These are phyloP conservation scores for Pestalotiopsis sp. DNA, from an alignment of 2,329 filamentous ascomycete species.

Conservation along the genomic window DNA sequence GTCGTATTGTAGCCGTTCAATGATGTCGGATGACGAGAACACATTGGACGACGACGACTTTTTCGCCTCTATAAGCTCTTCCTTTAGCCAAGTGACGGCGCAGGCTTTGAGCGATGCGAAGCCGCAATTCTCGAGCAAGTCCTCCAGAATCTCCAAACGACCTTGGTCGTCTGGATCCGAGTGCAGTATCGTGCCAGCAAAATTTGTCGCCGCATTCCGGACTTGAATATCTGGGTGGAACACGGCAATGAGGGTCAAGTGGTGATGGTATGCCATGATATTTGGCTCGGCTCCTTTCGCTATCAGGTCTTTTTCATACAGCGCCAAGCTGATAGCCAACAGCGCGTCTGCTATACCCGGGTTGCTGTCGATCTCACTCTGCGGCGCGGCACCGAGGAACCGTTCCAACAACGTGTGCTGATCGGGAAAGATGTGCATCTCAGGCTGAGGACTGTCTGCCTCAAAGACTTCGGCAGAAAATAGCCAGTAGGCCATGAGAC, in stretches of 20 bases:
- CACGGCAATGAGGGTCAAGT: conserved; percentile 55
- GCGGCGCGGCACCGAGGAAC: conserved; percentile 53
- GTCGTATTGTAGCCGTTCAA: conserved; percentile 61
- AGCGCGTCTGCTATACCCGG: conserved; percentile 60
- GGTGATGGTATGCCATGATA: conserved; percentile 63
- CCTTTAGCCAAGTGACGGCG: conserved; percentile 63
- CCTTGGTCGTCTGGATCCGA: conserved; percentile 59
- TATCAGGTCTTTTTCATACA: conserved; percentile 51
- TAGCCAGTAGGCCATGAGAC: conserved; percentile 61
- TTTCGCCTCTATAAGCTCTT: conserved; percentile 55
- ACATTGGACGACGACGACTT: conserved; percentile 28
- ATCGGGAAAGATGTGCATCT: conserved; percentile 60
- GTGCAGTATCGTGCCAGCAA: conserved; percentile 57
- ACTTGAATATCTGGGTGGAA: conserved; percentile 56
- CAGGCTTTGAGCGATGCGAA: conserved; percentile 63
- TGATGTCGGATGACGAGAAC: conserved; percentile 55
- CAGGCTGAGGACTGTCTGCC: conserved; percentile 51
- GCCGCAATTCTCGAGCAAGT: conserved; percentile 65
- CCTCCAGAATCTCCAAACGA: conserved; percentile 61
- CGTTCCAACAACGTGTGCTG: conserved; percentile 54
- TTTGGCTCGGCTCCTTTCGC: conserved; percentile 34
- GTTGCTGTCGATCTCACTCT: conserved; percentile 47
- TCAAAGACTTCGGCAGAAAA: conserved; percentile 64
- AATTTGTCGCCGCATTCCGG: conserved; percentile 53
- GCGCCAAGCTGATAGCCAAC: conserved; percentile 59